These are phyloP conservation scores for Pythium biforme DNA, from an alignment of 352 stramenopile genomes.

Conservation along the genomic window DNA sequence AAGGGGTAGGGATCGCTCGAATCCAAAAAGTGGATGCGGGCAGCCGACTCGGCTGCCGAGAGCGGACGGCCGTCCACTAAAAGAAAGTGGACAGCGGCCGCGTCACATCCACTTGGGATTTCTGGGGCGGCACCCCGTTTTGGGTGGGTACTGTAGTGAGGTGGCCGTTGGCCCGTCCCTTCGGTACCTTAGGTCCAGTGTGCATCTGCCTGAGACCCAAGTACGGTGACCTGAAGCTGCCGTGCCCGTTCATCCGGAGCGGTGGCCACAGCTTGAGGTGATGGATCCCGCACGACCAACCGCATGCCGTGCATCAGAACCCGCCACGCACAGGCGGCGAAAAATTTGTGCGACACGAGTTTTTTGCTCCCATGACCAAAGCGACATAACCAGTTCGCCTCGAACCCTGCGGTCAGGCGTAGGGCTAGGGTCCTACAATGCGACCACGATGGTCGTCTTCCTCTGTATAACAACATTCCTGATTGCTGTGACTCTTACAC, in stretches of 20 bases:
- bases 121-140: neutral
- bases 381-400: constrained; percentile 17
- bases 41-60: neutral
- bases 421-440: constrained; percentile 3
- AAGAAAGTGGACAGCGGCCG: neutral
- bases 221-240: neutral
- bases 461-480: neutral
- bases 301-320: neutral
- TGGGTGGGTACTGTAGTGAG: neutral
- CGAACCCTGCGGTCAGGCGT: constrained; percentile 19
- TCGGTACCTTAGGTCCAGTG: neutral
- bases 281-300: neutral
- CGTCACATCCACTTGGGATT: constrained; percentile 3
- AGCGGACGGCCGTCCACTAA: neutral
- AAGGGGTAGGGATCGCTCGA: neutral
- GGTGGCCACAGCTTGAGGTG: neutral
- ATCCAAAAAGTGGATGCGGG: neutral
- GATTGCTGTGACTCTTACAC: too few species aligned
- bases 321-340: neutral
- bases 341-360: constrained; percentile 16
- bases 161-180: neutral
- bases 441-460: neutral
- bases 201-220: too few species aligned
- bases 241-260: neutral
- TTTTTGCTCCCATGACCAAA: constrained; percentile 9